Percentiles rank a stretch among this genome's conserved stretches.
These are phyloP conservation scores for Podospora appendiculata DNA, from an alignment of 495 filamentous ascomycete genomes.

Conservation along the genomic window DNA sequence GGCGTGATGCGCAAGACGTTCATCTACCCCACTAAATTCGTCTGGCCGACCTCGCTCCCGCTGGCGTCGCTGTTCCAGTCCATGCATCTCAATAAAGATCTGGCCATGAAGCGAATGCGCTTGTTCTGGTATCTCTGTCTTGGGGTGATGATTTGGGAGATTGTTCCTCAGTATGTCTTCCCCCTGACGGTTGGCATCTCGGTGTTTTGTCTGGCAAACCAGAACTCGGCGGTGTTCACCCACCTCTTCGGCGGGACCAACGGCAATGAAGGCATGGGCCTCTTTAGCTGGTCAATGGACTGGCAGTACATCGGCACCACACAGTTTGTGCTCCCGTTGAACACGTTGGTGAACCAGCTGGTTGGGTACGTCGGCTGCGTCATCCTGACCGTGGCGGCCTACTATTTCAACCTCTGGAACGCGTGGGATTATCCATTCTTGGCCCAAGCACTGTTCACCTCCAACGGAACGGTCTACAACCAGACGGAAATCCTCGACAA, in stretches of 20 bases:
- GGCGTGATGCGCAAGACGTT: conserved; percentile 41
- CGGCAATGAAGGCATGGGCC: conserved; percentile 40
- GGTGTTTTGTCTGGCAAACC: conserved; percentile 46
- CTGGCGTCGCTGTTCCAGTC: conserved; percentile 31
- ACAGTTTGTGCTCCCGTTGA: conserved; percentile 25
- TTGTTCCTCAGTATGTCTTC: conserved; percentile 46
- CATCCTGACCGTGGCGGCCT: conserved; percentile 26
- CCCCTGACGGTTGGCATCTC: conserved; percentile 43
- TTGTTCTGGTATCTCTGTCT: conserved; percentile 31
- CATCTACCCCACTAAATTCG: conserved; percentile 45
- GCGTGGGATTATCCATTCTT: conserved; percentile 42
- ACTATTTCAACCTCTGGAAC: conserved; percentile 42
- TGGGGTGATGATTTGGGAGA: conserved; percentile 36
- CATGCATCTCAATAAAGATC: conserved; percentile 23
- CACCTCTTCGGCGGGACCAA: conserved; percentile 45
- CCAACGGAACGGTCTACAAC: conserved; percentile 50
- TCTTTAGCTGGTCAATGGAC: conserved; percentile 40
- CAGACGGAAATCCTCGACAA: conserved; percentile 26
- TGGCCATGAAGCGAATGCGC: conserved; percentile 23
- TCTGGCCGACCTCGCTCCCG: conserved; percentile 31
- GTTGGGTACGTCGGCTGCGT: conserved; percentile 35
- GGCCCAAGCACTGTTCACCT: conserved; percentile 32
- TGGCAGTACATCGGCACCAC: conserved; percentile 44
- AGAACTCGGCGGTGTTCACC: conserved; percentile 45
- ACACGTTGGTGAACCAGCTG: conserved; percentile 28